Base-by-base conservation (phyloP, 768 basidiomycete genomes). In the Suillus clintonianus region DNA sequence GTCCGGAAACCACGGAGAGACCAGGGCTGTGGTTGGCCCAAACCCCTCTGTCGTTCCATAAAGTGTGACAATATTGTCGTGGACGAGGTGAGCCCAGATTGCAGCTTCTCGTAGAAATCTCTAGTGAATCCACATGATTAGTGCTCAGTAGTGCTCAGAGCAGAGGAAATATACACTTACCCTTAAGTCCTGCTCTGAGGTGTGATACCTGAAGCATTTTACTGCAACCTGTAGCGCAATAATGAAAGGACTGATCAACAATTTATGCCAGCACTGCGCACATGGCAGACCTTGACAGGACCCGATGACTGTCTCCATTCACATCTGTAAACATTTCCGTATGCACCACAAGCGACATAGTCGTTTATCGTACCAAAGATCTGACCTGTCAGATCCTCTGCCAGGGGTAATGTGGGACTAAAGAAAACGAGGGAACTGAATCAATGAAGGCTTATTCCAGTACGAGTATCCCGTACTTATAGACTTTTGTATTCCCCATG, bases 1-100 rank as follows among this genome's bases (percentile, higher is more conserved):
- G 5, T 55, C 9, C 13, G 45, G 60, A 48, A 61, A 53, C 50
- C 50, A 61, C 17, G 1, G 47, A 13, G 60, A 61, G 51, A 61
- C 60, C 7, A 50, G 34, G 19, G 47, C 36, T 41, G 36, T 17
- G 11, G 17, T 13, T 17, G n/a, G 14, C 22, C 32, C 42, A 9
- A 65, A 70, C n/a, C 59, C 64, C 22, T 56, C 59, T 19, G 64
- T 54, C 3, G 62, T 54, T n/a, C 71, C 69, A 24, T 50, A 64
- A 36, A 71, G 62, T 4, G 64, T 62, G 1, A 72, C 43, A 13
- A 72, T 59, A 59, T 72, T 72, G 27, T 58, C 60, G 45, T 72
- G 67, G 5, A 51, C 13, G n/a, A 72, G 61, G 39, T 56, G 37
- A 22, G 59, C 63, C 71, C 71, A 72, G 17, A 70, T 67, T 8